Base-by-base conservation (phyloP, 371 early-diverging fungal genomes). In the Rhizomucor miehei region DNA sequence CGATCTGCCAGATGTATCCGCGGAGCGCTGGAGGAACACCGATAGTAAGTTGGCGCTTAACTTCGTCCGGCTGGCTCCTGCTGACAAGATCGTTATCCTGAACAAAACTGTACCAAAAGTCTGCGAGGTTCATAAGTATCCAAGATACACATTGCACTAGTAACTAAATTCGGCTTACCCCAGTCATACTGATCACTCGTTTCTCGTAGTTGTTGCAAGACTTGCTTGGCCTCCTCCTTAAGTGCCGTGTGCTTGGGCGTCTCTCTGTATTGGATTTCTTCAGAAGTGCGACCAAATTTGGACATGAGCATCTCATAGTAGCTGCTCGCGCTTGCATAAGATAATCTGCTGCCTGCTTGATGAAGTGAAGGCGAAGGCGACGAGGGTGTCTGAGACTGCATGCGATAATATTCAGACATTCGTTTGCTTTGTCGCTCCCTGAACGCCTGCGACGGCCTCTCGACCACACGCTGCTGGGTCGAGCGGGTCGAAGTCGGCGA, bases 21-120 rank as follows among this genome's bases (percentile, higher is more conserved):
- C 97, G 87, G 51, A 95, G 59, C 19, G 84, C 68, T 9, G 83
- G 65, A 0, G 97, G 97, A n/a, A 97, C 80, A 9, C 96, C 97
- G 1, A 54, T 48, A 4, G 48, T 40, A 9, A 77, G 48, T 14
- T 67, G 62, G n/a, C 56, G 50, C 23, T 61, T 60, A 36, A 77
- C 59, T 25, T 57, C 61, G 1, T 59, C 52, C 1, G 52, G 57
- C 9, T 73, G 58, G 1, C 63, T 49, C 38, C 54, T 41, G 13
- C 58, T 45, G 14, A 67, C 49, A 2, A 55, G 44, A 20, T 73
- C 67, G 36, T 64, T 60, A 48, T 71, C 71, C 9, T 56, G 45
- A 38, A 73, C 56, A 6, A 66, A 54, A 39, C 56, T 55, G 8
- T 64, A 51, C 73, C 77, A 77, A 40, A 77, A 77, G 19, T 71